Base-by-base conservation (phyloP, 805 yeast species). In the Citeromyces matritensis region DNA sequence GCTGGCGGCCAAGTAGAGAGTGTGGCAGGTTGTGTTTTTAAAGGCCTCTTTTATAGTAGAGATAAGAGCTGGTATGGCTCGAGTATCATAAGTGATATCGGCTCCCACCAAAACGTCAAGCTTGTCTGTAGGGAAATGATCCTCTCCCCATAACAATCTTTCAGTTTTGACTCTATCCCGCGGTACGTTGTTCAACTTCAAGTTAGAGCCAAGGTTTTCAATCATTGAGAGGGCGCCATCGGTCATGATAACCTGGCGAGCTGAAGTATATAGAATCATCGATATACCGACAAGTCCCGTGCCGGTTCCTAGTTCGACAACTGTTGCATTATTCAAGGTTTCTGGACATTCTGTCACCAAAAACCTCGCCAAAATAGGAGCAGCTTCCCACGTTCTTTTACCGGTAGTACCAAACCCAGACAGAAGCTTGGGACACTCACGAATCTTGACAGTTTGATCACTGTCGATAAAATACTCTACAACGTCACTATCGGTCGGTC, bases 341-440 rank as follows among this genome's bases (percentile, higher is more conserved):
- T 29, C 24, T 4, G 34, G 26, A 4, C 21, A 17, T 17, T 33
- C 24, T 5, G 37, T 31, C 2, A 56, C 39, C 10, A 81, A 40
- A 41, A 55, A 77, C 25, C 72, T 62, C 1, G 78, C 56, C 6
- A 88, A 51, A 33, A 60, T 82, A 5, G 81, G 41, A 0, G 94
- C 79, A 3, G 95, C 96, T 45, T 84, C 95, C 97, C 96, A 86
- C 1, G 96, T 88, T 26, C 96, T 58, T 33, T 73, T 53, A 0
- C 96, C 96, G 0, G 96, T 88, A 1, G 94, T 77, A 4, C 93
- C 94, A n/a, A 55, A 47, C 1, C 82, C 83, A 24, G 81, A 67
- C 9, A 80, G 68, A 32, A 79, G 38, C 33, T 63, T 58, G 0
- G 86, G 88, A 0, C 70, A 61, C 42, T 80, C 91, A 35, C 52